Percentiles rank a stretch among this genome's conserved stretches.
phyloP scores from a whole-genome alignment of 2,329 filamentous ascomycete genomes.

The Alternaria ventricosa region DNA sequence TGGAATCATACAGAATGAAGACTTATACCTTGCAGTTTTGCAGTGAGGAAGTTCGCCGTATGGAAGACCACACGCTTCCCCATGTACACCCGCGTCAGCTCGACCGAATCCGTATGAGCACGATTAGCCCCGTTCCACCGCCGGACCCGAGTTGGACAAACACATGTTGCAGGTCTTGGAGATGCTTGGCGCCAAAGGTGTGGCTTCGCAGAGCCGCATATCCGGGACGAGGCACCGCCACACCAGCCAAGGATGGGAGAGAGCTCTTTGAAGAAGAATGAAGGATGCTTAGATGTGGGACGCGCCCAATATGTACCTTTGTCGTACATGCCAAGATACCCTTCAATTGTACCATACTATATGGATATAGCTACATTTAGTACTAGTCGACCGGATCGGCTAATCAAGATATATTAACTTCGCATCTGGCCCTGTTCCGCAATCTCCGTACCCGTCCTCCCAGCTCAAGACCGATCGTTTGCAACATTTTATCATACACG shows the following conservation, averaged over 20 bases:
- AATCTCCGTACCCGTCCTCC: background rate
- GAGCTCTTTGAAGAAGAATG: background rate
- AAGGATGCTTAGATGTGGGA: background rate
- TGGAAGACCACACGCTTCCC: slow-evolving; percentile 26
- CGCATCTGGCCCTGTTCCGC: background rate
- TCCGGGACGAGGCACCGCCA: background rate
- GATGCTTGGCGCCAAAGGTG: slow-evolving; percentile 4
- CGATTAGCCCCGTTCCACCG: background rate
- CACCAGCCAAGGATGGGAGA: background rate
- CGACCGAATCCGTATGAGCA: slow-evolving; percentile 21
- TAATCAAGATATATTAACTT: background rate
- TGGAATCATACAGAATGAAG: slow-evolving; percentile 7
- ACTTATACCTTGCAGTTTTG: slow-evolving; percentile 31
- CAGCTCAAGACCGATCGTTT: too few relatives aligned
- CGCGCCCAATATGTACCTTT: background rate
- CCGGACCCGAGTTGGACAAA: background rate
- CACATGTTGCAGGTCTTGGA: slow-evolving; percentile 3
- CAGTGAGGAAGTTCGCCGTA: slow-evolving; percentile 25
- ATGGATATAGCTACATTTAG: slow-evolving; percentile 14
- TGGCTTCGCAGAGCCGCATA: slow-evolving; percentile 2
- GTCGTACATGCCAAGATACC: slow-evolving; percentile 1
- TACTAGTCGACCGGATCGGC: slow-evolving; percentile 10
- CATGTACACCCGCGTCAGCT: slow-evolving; percentile 27
- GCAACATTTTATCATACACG: too few relatives aligned
- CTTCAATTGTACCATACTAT: slow-evolving; percentile 7